A percentile compares a stretch with the other conserved stretches of the same genome.
Evolutionary conservation across 2,329 filamentous ascomycete species (phyloP).

Genomic region (Verticillium nonalfalfae): DNA sequence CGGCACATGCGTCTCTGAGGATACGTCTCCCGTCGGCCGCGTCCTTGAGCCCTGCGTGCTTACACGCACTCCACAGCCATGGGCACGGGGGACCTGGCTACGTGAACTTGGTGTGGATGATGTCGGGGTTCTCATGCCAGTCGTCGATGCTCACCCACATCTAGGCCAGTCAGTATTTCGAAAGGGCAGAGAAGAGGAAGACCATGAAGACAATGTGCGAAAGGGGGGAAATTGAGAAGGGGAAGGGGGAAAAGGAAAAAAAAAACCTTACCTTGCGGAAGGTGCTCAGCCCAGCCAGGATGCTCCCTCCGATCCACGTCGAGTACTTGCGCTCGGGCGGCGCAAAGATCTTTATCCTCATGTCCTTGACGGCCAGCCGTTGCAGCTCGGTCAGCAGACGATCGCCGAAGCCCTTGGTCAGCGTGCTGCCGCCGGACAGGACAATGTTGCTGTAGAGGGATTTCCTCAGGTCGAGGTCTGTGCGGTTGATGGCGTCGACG

Average conservation of each 20-base stretch:
- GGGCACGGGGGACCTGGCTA: slow-evolving; percentile 30
- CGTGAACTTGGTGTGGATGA: slow-evolving; percentile 97
- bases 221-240: no score
- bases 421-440: slow-evolving; percentile 87
- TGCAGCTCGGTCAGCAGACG: slow-evolving; percentile 88
- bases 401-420: slow-evolving; percentile 96
- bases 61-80: no score
- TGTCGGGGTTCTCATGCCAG: slow-evolving; percentile 99
- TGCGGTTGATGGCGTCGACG: slow-evolving; percentile 89
- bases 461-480: slow-evolving; percentile 92
- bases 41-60: no score
- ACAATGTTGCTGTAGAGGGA: slow-evolving; percentile 95
- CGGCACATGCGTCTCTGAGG: no score
- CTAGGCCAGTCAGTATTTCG: slow-evolving; percentile 35
- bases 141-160: slow-evolving; percentile 99
- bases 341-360: slow-evolving; percentile 99
- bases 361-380: slow-evolving; percentile 91
- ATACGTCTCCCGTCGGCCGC: no score
- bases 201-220: no score
- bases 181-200: not conserved
- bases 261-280: slow-evolving; percentile 80
- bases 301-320: slow-evolving; percentile 98
- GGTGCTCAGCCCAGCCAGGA: slow-evolving; percentile 91
- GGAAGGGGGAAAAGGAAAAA: not conserved
- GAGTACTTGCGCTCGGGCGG: slow-evolving; percentile 97